Evolutionary conservation across 2,329 filamentous ascomycete genomes (phyloP).

Genomic region (Akanthomyces dipterigenus): DNA sequence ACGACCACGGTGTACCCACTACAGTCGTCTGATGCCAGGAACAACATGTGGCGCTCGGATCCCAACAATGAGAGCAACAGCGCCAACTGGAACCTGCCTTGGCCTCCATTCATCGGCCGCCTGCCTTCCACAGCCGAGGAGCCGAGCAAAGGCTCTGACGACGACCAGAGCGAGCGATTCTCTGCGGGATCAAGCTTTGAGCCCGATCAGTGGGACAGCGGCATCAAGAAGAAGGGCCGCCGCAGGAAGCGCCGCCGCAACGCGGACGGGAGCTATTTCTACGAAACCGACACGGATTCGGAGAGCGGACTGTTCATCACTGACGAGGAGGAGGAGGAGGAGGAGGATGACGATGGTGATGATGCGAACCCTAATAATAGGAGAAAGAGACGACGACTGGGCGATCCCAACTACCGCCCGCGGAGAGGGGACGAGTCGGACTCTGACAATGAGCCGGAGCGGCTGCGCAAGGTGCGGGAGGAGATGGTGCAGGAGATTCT

Average conservation of each 20-base stretch:
- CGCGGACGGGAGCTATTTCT: not conserved
- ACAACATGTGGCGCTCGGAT: slow-evolving; percentile 23
- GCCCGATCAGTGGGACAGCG: not conserved
- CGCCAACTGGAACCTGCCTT: slow-evolving; percentile 20
- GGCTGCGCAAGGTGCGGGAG: not conserved
- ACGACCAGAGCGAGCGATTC: not conserved
- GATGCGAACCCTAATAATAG: not conserved
- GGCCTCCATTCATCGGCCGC: slow-evolving; percentile 21
- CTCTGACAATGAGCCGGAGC: not conserved
- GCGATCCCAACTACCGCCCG: not conserved
- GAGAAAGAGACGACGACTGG: not conserved
- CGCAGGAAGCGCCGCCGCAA: not conserved
- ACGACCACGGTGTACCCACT: slow-evolving; percentile 24
- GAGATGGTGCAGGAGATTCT: slow-evolving; percentile 2
- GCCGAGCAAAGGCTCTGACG: not conserved
- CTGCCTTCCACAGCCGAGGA: not conserved
- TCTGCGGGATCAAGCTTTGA: not conserved
- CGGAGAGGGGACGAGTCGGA: not conserved
- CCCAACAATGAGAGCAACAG: slow-evolving; percentile 26
- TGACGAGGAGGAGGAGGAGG: not conserved
- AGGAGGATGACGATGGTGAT: not conserved
- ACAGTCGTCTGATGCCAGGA: slow-evolving; percentile 12
- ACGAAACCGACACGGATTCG: not conserved
- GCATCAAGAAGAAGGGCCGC: not conserved
- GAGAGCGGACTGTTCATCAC: not conserved